These are phyloP conservation scores for Talaromyces borbonicus DNA, from an alignment of 495 filamentous ascomycete species.

Conservation along the genomic window DNA sequence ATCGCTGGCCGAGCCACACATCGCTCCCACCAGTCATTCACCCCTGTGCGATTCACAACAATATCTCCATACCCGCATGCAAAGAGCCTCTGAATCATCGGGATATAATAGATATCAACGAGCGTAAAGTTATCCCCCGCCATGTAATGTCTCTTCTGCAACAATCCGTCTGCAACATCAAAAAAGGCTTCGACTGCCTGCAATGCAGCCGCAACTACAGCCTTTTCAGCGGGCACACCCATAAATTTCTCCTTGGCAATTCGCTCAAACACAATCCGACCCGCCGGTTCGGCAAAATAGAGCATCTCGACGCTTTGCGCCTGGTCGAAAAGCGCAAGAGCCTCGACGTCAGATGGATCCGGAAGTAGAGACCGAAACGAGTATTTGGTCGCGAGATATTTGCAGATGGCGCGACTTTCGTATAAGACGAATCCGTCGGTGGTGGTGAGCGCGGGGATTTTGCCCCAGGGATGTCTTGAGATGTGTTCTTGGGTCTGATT, in stretches of 20 bases:
- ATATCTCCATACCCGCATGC: constrained; percentile 32
- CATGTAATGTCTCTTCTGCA: constrained; percentile 29
- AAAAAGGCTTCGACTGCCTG: constrained; percentile 28
- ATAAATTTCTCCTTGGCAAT: constrained; percentile 33
- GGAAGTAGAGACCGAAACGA: constrained; percentile 25
- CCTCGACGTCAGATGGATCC: constrained; percentile 30
- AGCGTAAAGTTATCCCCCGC: constrained; percentile 33
- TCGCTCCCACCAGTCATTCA: constrained; percentile 30
- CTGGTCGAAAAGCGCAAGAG: constrained; percentile 32
- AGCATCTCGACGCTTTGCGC: constrained; percentile 27
- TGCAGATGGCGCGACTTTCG: constrained; percentile 38
- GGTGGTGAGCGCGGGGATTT: constrained; percentile 20
- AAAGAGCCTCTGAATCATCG: constrained; percentile 32
- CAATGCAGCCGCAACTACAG: constrained; percentile 26
- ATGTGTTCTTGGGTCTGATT: constrained; percentile 25
- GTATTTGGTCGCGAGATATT: constrained; percentile 35
- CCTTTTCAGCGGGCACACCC: constrained; percentile 29
- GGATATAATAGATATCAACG: constrained; percentile 36
- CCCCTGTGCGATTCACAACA: constrained; percentile 27
- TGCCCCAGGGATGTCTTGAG: constrained; percentile 32
- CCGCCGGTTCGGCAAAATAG: constrained; percentile 33
- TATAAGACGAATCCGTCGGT: constrained; percentile 30
- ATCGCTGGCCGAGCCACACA: constrained; percentile 25
- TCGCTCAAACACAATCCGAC: constrained; percentile 31
- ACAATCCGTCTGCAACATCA: constrained; percentile 29